These are phyloP conservation scores for Pyrrhoderma noxium DNA, from an alignment of 1,284 basidiomycete genomes.

Conservation along the genomic window DNA sequence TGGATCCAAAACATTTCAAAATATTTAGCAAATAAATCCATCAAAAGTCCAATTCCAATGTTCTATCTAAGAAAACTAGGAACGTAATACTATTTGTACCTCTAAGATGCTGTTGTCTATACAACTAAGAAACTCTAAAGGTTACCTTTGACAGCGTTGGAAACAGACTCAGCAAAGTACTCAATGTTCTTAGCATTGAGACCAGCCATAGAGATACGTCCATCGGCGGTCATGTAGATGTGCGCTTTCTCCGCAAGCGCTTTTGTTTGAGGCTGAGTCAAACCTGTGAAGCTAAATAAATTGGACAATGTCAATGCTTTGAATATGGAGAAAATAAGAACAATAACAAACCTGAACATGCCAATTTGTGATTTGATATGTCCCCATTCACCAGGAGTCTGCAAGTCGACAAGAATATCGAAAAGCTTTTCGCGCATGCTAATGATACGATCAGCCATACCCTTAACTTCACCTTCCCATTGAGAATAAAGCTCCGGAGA, in stretches of 20 bases:
- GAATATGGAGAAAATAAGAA: conserved; percentile 16
- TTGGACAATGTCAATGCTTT: conserved; percentile 2
- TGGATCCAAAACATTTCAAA: too few relatives aligned
- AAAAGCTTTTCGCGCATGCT: conserved; percentile 87
- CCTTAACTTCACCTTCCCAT: conserved; percentile 90
- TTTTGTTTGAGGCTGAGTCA: conserved; percentile 80
- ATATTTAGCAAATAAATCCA: too few relatives aligned
- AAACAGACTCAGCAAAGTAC: conserved; percentile 84
- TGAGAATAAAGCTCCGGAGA: conserved; percentile 72
- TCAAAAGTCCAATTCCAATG: too few relatives aligned
- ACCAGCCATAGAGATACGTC: conserved; percentile 94
- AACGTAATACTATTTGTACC: too few relatives aligned
- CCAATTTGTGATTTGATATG: conserved; percentile 97
- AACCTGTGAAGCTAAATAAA: conserved; percentile 71
- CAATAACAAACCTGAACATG: conserved; percentile 69
- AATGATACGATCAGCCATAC: conserved; percentile 96
- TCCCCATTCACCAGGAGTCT: conserved; percentile 92
- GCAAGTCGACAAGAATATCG: conserved; percentile 71
- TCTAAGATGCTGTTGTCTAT: too few relatives aligned
- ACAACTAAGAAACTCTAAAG: conserved; percentile 37
- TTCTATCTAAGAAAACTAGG: too few relatives aligned
- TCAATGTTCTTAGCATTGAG: conserved; percentile 86
- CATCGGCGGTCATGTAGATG: conserved; percentile 88
- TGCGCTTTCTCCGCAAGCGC: conserved; percentile 86
- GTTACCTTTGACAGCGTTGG: conserved; percentile 75